These are phyloP conservation scores for Zygosaccharomyces sapae DNA, from an alignment of 1,139 yeast species.

Conservation along the genomic window DNA sequence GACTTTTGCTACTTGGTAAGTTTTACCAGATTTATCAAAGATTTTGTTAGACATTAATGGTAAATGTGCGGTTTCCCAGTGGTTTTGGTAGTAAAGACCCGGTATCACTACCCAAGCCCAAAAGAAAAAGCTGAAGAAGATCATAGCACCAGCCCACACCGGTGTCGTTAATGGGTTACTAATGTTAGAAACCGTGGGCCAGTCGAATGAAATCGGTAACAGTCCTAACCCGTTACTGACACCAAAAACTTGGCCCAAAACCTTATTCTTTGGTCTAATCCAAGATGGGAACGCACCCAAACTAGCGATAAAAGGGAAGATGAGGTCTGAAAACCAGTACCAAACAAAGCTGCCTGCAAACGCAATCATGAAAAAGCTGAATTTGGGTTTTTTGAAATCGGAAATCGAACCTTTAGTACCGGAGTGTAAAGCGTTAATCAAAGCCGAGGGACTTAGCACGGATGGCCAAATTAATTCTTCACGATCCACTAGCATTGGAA, in stretches of 20 bases:
- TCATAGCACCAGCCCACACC: constrained; percentile 47
- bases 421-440: constrained; percentile 48
- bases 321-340: constrained; percentile 52
- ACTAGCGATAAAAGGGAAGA: constrained; percentile 45
- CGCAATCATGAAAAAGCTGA: constrained; percentile 43
- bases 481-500: constrained; percentile 57
- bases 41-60: constrained; percentile 45
- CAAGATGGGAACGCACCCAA: constrained; percentile 36
- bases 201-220: constrained; percentile 46
- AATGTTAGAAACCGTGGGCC: constrained; percentile 39
- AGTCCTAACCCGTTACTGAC: constrained; percentile 49
- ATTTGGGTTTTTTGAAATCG: constrained; percentile 40
- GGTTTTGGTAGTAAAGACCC: constrained; percentile 46
- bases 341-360: constrained; percentile 43
- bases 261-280: constrained; percentile 36
- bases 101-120: constrained; percentile 41
- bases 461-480: constrained; percentile 67
- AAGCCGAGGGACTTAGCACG: constrained; percentile 48
- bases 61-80: constrained; percentile 47
- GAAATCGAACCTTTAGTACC: constrained; percentile 47
- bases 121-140: constrained; percentile 43
- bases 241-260: constrained; percentile 40
- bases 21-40: constrained; percentile 33
- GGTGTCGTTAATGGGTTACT: constrained; percentile 68
- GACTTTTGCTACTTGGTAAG: constrained; percentile 44